Percentiles rank a stretch among this genome's conserved stretches.
Conservation (phyloP, 2,329 filamentous ascomycete genomes). For the Colletotrichum musicola region DNA sequence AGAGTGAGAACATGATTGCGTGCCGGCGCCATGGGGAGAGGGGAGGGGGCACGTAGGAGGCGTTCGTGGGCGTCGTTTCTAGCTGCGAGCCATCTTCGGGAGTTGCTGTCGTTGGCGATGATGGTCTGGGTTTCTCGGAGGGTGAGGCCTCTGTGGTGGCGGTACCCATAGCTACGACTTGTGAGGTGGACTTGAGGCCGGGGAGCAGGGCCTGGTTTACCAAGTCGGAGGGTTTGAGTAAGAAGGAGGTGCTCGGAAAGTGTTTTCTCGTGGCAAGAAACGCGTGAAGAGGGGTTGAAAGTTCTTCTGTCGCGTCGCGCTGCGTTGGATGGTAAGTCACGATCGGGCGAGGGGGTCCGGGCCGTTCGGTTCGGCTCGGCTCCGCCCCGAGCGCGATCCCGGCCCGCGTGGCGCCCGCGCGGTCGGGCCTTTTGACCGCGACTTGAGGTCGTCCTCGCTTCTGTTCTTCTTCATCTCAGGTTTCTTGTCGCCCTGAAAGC, state of each 20-base stretch:
- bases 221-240: neutral
- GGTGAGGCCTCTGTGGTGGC: neutral
- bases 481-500: no score
- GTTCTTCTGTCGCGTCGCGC: no score
- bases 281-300: neutral
- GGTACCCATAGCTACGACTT: neutral
- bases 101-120: neutral
- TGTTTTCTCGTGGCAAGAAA: neutral
- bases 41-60: constrained; percentile 3
- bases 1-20: constrained; percentile 39
- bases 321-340: neutral
- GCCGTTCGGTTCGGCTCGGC: neutral
- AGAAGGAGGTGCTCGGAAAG: neutral
- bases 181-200: neutral
- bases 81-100: neutral
- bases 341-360: neutral
- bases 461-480: no score
- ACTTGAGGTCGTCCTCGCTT: no score
- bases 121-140: neutral
- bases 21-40: neutral
- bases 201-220: neutral
- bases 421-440: no score
- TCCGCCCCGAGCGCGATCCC: neutral
- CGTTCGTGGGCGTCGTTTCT: neutral
- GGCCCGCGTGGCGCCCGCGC: no score